Conservation (phyloP, 108 stramenopile genomes). For the Skeletonema potamos region DNA sequence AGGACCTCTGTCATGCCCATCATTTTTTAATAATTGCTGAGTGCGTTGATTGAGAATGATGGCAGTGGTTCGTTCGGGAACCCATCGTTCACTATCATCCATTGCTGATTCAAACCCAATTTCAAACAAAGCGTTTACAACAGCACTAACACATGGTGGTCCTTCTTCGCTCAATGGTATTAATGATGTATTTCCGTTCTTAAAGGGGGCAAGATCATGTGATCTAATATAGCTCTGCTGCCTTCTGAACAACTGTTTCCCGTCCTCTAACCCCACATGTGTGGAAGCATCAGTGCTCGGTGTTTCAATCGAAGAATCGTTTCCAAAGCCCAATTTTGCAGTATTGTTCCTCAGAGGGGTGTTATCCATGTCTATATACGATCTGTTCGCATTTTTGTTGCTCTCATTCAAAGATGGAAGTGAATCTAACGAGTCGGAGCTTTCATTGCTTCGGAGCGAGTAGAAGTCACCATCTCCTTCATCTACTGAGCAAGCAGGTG, state of each 20-base stretch:
- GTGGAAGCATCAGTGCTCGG: slow-evolving; percentile 31
- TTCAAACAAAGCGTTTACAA: slow-evolving; percentile 50
- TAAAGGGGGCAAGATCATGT: slow-evolving; percentile 30
- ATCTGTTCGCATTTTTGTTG: neutral
- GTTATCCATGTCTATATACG: slow-evolving; percentile 7
- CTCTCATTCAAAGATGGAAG: slow-evolving; percentile 13
- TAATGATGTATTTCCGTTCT: slow-evolving; percentile 8
- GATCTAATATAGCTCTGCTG: slow-evolving; percentile 40
- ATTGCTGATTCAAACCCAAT: slow-evolving; percentile 46
- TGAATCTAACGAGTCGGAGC: slow-evolving; percentile 22
- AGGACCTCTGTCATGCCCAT: slow-evolving; percentile 12
- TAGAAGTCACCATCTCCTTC: slow-evolving; percentile 32
- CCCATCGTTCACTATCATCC: slow-evolving; percentile 69
- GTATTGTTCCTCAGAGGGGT: slow-evolving; percentile 28
- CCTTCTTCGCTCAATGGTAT: slow-evolving; percentile 15
- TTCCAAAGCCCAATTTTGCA: neutral
- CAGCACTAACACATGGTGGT: neutral
- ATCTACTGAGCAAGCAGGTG: slow-evolving; percentile 16
- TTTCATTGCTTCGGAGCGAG: slow-evolving; percentile 17
- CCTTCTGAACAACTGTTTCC: slow-evolving; percentile 7
- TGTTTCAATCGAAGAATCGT: slow-evolving; percentile 21
- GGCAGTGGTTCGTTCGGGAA: slow-evolving; percentile 52
- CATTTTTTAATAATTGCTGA: slow-evolving; percentile 3
- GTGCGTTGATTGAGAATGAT: slow-evolving; percentile 36
- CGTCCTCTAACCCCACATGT: neutral